These are phyloP conservation scores for Teratosphaeria nubilosa DNA, from an alignment of 2,329 filamentous ascomycete species.

Conservation along the genomic window DNA sequence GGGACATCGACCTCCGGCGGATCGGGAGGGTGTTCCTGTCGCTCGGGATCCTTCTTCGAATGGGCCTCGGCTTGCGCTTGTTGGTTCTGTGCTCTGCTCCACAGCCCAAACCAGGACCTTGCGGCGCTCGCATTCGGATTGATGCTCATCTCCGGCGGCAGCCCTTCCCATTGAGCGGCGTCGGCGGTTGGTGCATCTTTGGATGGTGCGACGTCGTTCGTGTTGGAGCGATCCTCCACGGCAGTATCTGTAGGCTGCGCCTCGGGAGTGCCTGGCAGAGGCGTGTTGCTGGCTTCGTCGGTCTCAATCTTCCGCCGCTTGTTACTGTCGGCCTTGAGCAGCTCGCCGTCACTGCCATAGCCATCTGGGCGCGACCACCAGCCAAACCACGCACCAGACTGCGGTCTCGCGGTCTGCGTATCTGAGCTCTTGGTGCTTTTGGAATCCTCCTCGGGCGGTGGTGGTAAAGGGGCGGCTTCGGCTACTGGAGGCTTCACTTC, in stretches of 20 bases:
- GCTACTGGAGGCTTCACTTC: slow-evolving; percentile 6
- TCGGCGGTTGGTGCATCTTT: not conserved
- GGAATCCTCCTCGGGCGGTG: slow-evolving; percentile 25
- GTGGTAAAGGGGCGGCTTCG: slow-evolving; percentile 35
- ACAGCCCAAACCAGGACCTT: slow-evolving; percentile 40
- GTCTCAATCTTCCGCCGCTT: slow-evolving; percentile 16
- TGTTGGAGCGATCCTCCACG: not conserved
- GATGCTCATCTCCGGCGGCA: slow-evolving; percentile 16
- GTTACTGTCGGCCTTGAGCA: slow-evolving; percentile 19
- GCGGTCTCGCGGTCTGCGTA: slow-evolving; percentile 12
- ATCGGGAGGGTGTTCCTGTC: not conserved
- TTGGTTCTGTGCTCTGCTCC: slow-evolving; percentile 39
- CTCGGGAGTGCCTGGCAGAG: slow-evolving; percentile 27
- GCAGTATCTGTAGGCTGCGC: slow-evolving; percentile 1
- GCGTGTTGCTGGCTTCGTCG: slow-evolving; percentile 31
- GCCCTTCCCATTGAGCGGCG: slow-evolving; percentile 6
- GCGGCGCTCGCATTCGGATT: slow-evolving; percentile 6
- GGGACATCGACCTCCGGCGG: slow-evolving; percentile 5
- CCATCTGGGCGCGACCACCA: slow-evolving; percentile 44
- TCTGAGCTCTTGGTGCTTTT: slow-evolving; percentile 11
- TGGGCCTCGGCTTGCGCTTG: slow-evolving; percentile 18
- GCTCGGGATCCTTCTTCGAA: slow-evolving; percentile 7
- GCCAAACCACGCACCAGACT: slow-evolving; percentile 32
- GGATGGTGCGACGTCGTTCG: not conserved
- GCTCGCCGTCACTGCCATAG: slow-evolving; percentile 29